Conservation (phyloP, 129 eudicot species). For the Centrapalus pauciflorus region DNA sequence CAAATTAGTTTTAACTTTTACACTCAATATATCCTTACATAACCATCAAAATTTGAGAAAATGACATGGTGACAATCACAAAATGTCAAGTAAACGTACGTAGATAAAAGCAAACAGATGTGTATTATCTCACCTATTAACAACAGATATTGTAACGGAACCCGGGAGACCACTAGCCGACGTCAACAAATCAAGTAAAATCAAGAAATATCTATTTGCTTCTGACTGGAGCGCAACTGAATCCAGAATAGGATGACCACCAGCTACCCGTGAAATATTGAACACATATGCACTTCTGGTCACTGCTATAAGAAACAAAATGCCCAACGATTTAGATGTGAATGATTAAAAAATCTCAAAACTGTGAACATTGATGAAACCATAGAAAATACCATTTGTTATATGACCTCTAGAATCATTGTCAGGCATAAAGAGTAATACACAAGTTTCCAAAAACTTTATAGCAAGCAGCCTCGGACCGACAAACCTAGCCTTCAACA, state of each 20-base stretch:
- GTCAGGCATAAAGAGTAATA: conserved; percentile 60
- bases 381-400: conserved; percentile 46
- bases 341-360: conserved; percentile 6
- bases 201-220: conserved; percentile 49
- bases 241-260: conserved; percentile 79
- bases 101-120: background rate
- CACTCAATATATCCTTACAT: background rate
- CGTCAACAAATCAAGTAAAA: conserved; percentile 55
- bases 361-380: background rate
- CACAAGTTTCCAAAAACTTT: conserved; percentile 74
- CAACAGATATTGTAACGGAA: conserved; percentile 58
- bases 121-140: conserved; percentile 68
- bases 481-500: conserved; percentile 55
- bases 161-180: conserved; percentile 60
- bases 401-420: conserved; percentile 47
- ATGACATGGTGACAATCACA: background rate
- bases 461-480: conserved; percentile 75
- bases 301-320: conserved; percentile 28
- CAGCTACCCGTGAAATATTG: conserved; percentile 60
- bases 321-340: background rate
- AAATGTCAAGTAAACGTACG: background rate
- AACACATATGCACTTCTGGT: conserved; percentile 40
- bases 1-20: background rate
- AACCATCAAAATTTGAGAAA: background rate
- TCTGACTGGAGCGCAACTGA: conserved; percentile 54